phyloP scores from a whole-genome alignment of 2,329 filamentous ascomycete genomes.

The Ophiosphaerella korrae region DNA sequence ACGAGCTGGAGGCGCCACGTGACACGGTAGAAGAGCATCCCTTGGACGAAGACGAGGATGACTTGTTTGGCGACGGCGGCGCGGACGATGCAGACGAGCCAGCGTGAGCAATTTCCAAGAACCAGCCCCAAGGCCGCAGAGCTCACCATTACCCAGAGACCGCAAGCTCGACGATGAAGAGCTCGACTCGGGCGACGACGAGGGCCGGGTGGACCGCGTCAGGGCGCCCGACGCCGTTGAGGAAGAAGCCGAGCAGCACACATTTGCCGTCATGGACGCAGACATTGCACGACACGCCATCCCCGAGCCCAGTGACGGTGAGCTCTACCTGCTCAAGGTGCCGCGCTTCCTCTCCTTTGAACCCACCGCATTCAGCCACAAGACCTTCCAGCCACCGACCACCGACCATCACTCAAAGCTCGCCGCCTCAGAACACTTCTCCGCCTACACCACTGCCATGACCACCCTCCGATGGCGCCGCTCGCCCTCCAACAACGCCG shows the following conservation, averaged over 20 bases:
- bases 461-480: slow-evolving; percentile 72
- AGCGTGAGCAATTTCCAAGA: slow-evolving; percentile 46
- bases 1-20: slow-evolving; percentile 33
- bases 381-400: slow-evolving; percentile 68
- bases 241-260: slow-evolving; percentile 59
- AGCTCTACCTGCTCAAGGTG: slow-evolving; percentile 73
- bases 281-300: slow-evolving; percentile 71
- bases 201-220: slow-evolving; percentile 66
- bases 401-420: slow-evolving; percentile 60
- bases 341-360: slow-evolving; percentile 74
- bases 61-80: slow-evolving; percentile 55
- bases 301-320: slow-evolving; percentile 72
- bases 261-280: slow-evolving; percentile 64
- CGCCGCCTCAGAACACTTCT: slow-evolving; percentile 56
- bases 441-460: slow-evolving; percentile 67
- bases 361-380: slow-evolving; percentile 68
- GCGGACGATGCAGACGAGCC: slow-evolving; percentile 27
- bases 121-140: neutral
- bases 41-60: slow-evolving; percentile 48
- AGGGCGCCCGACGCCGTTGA: slow-evolving; percentile 51
- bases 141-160: slow-evolving; percentile 34
- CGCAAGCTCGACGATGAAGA: slow-evolving; percentile 67
- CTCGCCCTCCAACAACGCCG: slow-evolving; percentile 66
- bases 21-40: slow-evolving; percentile 40
- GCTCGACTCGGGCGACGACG: slow-evolving; percentile 66